These are phyloP conservation scores for Saccharomyces hybrid DNA, from an alignment of 1,139 yeast species.

Conservation along the genomic window DNA sequence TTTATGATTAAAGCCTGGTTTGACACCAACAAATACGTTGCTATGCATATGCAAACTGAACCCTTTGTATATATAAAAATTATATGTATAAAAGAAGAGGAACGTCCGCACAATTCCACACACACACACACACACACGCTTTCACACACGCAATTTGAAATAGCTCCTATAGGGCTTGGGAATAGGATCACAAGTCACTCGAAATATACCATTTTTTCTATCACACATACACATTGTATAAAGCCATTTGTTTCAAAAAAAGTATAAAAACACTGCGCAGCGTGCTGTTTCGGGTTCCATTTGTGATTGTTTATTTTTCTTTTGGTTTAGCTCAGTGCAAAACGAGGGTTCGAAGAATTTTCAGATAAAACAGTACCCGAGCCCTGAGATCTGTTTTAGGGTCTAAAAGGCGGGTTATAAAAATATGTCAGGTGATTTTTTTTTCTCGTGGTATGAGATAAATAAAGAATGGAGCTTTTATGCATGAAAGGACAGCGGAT, in stretches of 20 bases:
- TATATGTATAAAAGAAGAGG: slow-evolving; percentile 1
- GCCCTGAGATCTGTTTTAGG: neutral
- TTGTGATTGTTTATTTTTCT: neutral
- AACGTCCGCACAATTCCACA: neutral
- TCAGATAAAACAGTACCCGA: neutral
- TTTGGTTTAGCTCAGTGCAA: neutral
- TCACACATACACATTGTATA: neutral
- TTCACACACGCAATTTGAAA: slow-evolving; percentile 1
- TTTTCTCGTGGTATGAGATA: neutral
- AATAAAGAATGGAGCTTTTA: neutral
- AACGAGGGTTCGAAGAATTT: neutral
- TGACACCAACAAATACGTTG: slow-evolving; percentile 31
- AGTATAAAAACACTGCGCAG: neutral
- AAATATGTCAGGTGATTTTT: neutral
- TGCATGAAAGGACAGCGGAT: neutral
- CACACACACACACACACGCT: neutral
- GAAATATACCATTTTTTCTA: neutral
- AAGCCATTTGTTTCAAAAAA: neutral
- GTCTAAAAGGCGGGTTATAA: neutral
- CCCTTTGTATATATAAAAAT: neutral
- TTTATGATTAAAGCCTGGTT: slow-evolving; percentile 17
- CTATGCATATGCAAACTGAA: slow-evolving; percentile 19
- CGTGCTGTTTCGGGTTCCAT: neutral
- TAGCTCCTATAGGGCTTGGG: neutral
- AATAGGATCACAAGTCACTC: neutral